Base-by-base conservation (phyloP, 1,284 basidiomycete genomes). In the Agaricales sp. region DNA sequence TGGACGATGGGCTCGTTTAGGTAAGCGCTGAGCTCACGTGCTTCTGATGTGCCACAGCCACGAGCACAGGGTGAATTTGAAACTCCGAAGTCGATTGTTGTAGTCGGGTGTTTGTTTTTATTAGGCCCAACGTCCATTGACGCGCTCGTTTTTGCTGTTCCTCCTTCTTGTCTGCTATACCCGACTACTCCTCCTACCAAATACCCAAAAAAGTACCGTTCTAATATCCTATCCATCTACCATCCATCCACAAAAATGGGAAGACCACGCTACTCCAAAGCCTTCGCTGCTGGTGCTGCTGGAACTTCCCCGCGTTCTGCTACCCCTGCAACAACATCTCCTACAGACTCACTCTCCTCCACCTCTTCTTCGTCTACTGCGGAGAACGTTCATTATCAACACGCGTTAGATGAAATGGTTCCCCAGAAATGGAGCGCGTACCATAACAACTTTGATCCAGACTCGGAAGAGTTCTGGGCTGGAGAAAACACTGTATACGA, bases 401-500 rank as follows among this genome's bases (percentile, higher is more conserved):
- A 16, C 18, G 4, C 39, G 18, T 6, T 6, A 18, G 39, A 4
- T n/a, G 8, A 8, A 41, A 4, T 16, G 4, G 39, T 20, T 18
- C 39, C 39, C 8, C 8, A 20, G n/a, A 41, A 41, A 41, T 41
- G 39, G 39, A 16, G 39, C 19, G n/a, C 39, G 4, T 4, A 6
- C n/a, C 16, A 18, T 8, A 41, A 41, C 39, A 41, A 41, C 16
- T 41, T 41, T 16, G 39, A 41, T 20, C 39, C 39, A 8, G 39
- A 41, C 16, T 41, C 39, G 19, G 39, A 41, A 8, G 39, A 41
- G 39, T 41, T 41, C 39, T 41, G 39, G 39, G 13, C 39, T n/a
- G 18, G 39, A 16, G 39, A 41, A 16, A 41, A 41, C 16, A 41
- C 39, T 6, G 39, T 41, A 4, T 41, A 41, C 39, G 39, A 41